Evolutionary conservation across 2,329 filamentous ascomycete species (phyloP), one percentile per base, ranked within the genome.

Genomic region (Pezicula carpinea): DNA sequence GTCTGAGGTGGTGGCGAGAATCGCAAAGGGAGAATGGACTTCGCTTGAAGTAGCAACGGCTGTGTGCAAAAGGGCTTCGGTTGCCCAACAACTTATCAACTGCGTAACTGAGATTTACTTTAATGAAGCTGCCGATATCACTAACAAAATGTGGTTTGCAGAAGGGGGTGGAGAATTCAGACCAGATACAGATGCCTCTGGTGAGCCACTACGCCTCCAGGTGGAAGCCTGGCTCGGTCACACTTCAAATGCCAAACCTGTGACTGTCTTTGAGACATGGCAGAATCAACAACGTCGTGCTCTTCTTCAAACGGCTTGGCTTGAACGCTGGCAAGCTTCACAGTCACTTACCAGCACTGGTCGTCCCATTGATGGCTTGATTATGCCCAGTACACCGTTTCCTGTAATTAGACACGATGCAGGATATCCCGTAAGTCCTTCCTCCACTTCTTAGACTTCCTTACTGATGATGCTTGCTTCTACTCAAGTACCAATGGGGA

Each of bases 101-200:
- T 69, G 64, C 35, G 53, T 68, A 17, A 67, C 63, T 3, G 73
- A 76, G 48, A 65, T 75, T 2, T 70, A 74, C 48, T 75, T 77
- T 51, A 60, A 68, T 2, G 56, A 66, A 22, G 76, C 73, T 1
- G 23, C 39, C 11, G 47, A 56, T 3, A 49, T 57, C 39, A 50
- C 53, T 11, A 11, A 19, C 40, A 50, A 53, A 39, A 56, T 56
- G 53, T 56, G 55, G 55, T 44, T 39, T 23, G 38, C 49, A 19
- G 53, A 54, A 39, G 52, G 51, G 13, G 56, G 55, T 14, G 43
- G 46, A 21, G 55, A 57, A 29, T 46, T 57, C 43, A 49, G 52
- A 23, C 44, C 51, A 19, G 57, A 60, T 38, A 53, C 51, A 10
- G 50, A 53, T 42, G 51, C 52, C 2, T 57, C 54, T 10, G 53